phyloP scores from a whole-genome alignment of 345 rosid species.

The Punica granatum region DNA sequence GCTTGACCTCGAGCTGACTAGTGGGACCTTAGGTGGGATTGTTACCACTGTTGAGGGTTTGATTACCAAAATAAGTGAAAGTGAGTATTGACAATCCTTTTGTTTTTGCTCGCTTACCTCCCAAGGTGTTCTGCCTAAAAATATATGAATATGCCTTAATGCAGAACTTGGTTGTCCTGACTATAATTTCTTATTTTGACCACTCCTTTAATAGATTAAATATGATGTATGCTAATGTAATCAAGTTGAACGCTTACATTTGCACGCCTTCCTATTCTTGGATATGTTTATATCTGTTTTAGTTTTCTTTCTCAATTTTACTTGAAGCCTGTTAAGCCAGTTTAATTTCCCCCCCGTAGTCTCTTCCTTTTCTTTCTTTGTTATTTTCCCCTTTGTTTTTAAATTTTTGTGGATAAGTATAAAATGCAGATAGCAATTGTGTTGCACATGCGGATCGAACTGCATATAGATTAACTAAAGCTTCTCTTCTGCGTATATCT shows the following conservation, averaged over 20 bases:
- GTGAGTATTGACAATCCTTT: conserved; percentile 36
- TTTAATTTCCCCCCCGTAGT: background rate
- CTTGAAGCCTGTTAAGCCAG: background rate
- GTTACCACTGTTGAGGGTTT: conserved; percentile 94
- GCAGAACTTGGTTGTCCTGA: background rate
- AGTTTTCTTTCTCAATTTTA: no score
- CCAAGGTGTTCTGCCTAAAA: background rate
- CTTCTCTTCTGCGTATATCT: background rate
- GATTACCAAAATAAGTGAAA: conserved; percentile 83
- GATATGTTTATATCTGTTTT: no score
- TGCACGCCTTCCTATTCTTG: background rate
- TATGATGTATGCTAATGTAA: background rate
- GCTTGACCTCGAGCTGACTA: conserved; percentile 77
- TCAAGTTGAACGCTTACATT: background rate
- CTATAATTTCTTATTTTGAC: background rate
- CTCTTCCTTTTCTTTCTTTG: background rate
- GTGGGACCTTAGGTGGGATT: conserved; percentile 88
- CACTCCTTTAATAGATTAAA: no score
- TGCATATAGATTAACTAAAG: background rate
- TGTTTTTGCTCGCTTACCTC: background rate
- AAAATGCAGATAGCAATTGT: background rate
- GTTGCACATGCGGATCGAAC: background rate
- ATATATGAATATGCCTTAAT: background rate
- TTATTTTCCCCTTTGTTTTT: background rate
- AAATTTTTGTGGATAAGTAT: background rate